Base-by-base conservation (phyloP, 768 basidiomycete species). In the Phlebiopsis gigantea region DNA sequence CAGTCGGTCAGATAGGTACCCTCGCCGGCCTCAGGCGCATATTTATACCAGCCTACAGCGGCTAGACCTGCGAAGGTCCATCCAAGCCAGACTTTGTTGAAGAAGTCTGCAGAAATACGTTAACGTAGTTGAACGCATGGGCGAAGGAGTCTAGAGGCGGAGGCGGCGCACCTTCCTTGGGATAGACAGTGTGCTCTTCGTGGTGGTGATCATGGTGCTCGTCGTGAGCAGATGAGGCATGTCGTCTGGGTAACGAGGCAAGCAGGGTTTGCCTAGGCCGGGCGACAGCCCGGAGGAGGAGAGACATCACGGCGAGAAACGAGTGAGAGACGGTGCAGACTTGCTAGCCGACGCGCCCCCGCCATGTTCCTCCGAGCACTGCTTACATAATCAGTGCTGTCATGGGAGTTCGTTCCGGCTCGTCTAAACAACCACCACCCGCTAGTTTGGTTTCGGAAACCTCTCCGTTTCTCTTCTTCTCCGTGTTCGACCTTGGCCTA, bases 1-100 rank as follows among this genome's bases (percentile, higher is more conserved):
- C 81, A 87, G 43, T 79, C 79, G 12, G 87, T 87, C 65, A 90
- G 66, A 63, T 81, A 83, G 49, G 76, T 79, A 57, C 87, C 81
- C 39, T 87, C 79, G 28, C 71, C 72, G 6, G 82, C 77, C 53
- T 77, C 71, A 0, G 89, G 88, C 2, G 87, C 84, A 65, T 76
- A 85, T 69, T 88, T 88, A 74, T 87, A 85, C 58, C 79, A 78
- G 10, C 75, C 79, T 43, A 76, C 80, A 43, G 71, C 77, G 8
- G 76, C 71, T 42, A 84, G 56, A 14, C 80, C 75, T 22, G 76
- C 69, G 22, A 88, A 58, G 39, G 85, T 62, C 2, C 81, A 78
- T 58, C 83, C 84, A 34, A 83, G 74, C 90, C 90, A 91, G 66
- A 86, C 78, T 21, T 82, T 73, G 29, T 79, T 80, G 25, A 72